These are phyloP conservation scores for Globisporangium viniferum DNA, from an alignment of 352 stramenopile genomes.

Conservation along the genomic window DNA sequence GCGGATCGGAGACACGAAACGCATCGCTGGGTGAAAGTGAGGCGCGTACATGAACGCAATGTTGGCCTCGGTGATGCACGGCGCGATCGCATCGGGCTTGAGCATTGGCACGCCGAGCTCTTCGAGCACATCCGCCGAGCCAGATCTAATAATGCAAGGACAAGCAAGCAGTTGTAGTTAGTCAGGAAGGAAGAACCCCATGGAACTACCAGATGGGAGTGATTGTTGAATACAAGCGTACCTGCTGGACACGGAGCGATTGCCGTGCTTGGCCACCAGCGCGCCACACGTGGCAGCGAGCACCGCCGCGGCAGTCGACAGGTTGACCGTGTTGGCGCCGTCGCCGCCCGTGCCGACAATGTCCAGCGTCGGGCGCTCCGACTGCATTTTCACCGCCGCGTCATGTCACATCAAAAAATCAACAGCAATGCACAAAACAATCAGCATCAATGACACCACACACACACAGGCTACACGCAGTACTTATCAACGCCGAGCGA, in stretches of 20 bases:
- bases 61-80: conserved; percentile 89
- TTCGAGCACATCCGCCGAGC: conserved; percentile 97
- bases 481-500: background rate
- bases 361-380: conserved; percentile 89
- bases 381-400: conserved; percentile 16
- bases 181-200: background rate
- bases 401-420: conserved; percentile 4
- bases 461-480: background rate
- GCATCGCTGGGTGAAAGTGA: conserved; percentile 97
- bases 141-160: conserved; percentile 45
- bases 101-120: conserved; percentile 96
- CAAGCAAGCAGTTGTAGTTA: background rate
- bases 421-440: background rate
- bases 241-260: conserved; percentile 93
- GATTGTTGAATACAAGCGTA: conserved; percentile 22
- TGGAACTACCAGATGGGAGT: background rate
- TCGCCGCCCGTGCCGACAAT: conserved; percentile 99
- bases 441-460: conserved; percentile 3
- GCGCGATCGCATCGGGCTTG: conserved; percentile 82
- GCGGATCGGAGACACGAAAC: conserved; percentile 92
- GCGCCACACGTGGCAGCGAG: conserved; percentile 93
- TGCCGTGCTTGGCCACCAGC: conserved; percentile 96
- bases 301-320: conserved; percentile 95
- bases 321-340: conserved; percentile 98
- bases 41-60: conserved; percentile 98